phyloP scores from a whole-genome alignment of 1,139 yeast species.

The Pichia sp. region DNA sequence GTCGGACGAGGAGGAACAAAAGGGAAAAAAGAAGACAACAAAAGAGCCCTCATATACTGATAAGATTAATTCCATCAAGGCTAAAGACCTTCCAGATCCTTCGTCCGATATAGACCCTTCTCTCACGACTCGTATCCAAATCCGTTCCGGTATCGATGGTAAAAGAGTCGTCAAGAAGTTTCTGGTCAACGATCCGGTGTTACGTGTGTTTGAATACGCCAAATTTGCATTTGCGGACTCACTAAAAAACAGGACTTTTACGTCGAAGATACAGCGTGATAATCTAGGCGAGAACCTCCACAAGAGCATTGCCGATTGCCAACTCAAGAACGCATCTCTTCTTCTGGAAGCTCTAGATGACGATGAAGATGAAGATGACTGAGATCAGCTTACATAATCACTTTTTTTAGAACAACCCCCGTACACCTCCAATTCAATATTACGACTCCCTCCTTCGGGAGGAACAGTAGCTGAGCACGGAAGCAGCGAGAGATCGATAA shows the following conservation, averaged over 20 bases:
- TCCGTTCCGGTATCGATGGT: conserved; percentile 80
- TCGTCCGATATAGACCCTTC: conserved; percentile 41
- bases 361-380: conserved; percentile 3
- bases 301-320: conserved; percentile 64
- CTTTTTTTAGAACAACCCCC: background rate
- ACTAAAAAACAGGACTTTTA: conserved; percentile 46
- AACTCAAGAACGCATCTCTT: conserved; percentile 75
- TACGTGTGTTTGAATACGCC: conserved; percentile 55
- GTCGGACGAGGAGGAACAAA: background rate
- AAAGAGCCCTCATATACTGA: conserved; percentile 22
- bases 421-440: background rate
- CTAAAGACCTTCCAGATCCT: conserved; percentile 55
- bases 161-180: conserved; percentile 76
- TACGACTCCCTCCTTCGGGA: background rate
- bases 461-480: background rate
- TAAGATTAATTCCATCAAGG: conserved; percentile 20
- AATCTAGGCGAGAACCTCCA: conserved; percentile 52
- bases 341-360: conserved; percentile 50
- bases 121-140: conserved; percentile 72
- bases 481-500: background rate
- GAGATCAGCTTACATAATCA: background rate
- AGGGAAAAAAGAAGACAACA: background rate
- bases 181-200: conserved; percentile 50
- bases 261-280: conserved; percentile 59
- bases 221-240: conserved; percentile 51